phyloP scores from a whole-genome alignment of 1,284 basidiomycete species.

The Leccinum pachyderme region DNA sequence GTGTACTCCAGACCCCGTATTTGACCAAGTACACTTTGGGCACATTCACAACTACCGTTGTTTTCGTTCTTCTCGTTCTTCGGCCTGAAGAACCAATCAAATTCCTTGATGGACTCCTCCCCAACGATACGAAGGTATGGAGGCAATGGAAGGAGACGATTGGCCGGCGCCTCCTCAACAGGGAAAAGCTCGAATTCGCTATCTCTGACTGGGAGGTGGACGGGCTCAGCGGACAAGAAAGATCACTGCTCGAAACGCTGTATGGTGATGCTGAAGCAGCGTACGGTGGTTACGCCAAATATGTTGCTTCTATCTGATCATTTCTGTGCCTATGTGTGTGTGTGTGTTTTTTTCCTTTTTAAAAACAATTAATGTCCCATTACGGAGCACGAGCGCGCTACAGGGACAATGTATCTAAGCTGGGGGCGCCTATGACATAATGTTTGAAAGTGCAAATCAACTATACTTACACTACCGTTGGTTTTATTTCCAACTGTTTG shows the following conservation, averaged over 20 bases:
- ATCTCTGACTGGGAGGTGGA: conserved; percentile 25
- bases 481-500: no score
- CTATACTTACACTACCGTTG: no score
- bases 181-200: conserved; percentile 25
- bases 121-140: conserved; percentile 34
- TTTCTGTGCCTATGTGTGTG: neutral
- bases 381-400: no score
- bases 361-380: no score
- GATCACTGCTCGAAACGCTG: conserved; percentile 19
- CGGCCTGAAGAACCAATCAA: conserved; percentile 22
- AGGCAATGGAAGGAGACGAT: conserved; percentile 25
- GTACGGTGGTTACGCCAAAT: conserved; percentile 16
- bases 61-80: conserved; percentile 32
- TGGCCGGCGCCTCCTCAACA: conserved; percentile 13
- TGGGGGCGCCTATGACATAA: no score
- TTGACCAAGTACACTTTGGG: conserved; percentile 30
- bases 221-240: conserved; percentile 17
- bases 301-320: conserved; percentile 10
- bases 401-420: no score
- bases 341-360: no score
- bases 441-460: no score
- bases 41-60: conserved; percentile 29
- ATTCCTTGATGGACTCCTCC: conserved; percentile 28
- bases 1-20: conserved; percentile 22
- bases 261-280: conserved; percentile 25